A percentile compares a stretch with the other conserved stretches of the same genome.
These are phyloP conservation scores for Pilaira anomala DNA, from an alignment of 192 early-diverging fungal species.

Conservation along the genomic window DNA sequence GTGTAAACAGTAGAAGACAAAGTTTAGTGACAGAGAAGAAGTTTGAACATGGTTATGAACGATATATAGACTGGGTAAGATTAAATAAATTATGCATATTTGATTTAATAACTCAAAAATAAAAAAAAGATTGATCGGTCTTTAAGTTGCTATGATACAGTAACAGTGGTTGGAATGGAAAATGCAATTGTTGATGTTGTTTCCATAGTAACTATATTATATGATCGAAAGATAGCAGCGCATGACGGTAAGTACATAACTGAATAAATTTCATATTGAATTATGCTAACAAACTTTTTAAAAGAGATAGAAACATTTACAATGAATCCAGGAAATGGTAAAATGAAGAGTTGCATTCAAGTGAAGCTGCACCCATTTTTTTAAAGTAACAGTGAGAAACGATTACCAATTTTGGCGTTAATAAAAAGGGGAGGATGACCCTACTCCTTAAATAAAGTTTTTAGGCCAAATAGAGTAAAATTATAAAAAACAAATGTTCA, in stretches of 20 bases:
- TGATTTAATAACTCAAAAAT: background rate
- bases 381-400: too few relatives aligned
- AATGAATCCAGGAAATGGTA: slow-evolving; percentile 8
- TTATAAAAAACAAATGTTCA: too few relatives aligned
- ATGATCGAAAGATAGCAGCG: slow-evolving; percentile 13
- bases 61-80: slow-evolving; percentile 25
- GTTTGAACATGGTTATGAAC: slow-evolving; percentile 22
- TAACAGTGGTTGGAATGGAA: slow-evolving; percentile 23
- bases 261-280: background rate
- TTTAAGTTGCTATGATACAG: background rate
- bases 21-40: background rate
- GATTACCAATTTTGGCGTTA: too few relatives aligned
- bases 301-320: slow-evolving; percentile 16
- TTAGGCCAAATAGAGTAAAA: too few relatives aligned
- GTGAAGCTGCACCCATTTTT: slow-evolving; percentile 9
- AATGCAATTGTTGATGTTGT: slow-evolving; percentile 20
- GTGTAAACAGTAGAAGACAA: background rate
- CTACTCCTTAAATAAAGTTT: too few relatives aligned
- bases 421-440: too few relatives aligned
- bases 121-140: slow-evolving; percentile 14
- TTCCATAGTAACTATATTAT: slow-evolving; percentile 12
- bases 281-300: background rate
- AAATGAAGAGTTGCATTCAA: slow-evolving; percentile 16
- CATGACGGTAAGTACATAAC: slow-evolving; percentile 6
- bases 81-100: background rate